phyloP scores from a whole-genome alignment of 2,329 filamentous ascomycete species.

The Colletotrichum chlorophyti region DNA sequence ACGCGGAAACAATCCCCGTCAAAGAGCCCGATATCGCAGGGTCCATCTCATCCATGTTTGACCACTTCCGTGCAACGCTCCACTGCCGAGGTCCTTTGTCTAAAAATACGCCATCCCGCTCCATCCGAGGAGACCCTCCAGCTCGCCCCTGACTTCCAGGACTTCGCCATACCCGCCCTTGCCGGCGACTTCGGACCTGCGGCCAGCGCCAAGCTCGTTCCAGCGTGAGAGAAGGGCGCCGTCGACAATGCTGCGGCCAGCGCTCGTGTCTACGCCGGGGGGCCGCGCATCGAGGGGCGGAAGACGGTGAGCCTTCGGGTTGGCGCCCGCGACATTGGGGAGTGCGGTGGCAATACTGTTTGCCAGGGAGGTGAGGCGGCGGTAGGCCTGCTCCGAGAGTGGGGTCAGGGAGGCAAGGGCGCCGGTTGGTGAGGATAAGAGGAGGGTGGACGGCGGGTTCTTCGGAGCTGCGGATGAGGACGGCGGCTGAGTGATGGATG shows the following conservation, averaged over 20 bases:
- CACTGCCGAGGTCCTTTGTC: not conserved
- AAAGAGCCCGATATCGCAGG: too few relatives aligned
- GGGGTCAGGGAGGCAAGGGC: conserved; percentile 79
- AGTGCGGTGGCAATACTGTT: conserved; percentile 80
- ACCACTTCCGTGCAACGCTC: not conserved
- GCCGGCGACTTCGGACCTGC: conserved; percentile 74
- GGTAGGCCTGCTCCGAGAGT: conserved; percentile 80
- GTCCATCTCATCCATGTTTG: not conserved
- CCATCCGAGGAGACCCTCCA: conserved; percentile 69
- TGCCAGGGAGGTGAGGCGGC: conserved; percentile 81
- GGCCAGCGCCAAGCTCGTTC: conserved; percentile 75
- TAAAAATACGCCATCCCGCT: conserved; percentile 66
- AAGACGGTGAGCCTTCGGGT: conserved; percentile 79
- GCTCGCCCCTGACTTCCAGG: conserved; percentile 73
- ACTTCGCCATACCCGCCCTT: conserved; percentile 72
- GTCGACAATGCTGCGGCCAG: conserved; percentile 75
- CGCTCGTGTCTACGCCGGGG: conserved; percentile 63
- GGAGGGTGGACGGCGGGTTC: conserved; percentile 53
- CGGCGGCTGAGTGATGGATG: conserved; percentile 41
- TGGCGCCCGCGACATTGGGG: conserved; percentile 79
- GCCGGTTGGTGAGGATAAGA: conserved; percentile 79
- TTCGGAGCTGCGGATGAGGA: conserved; percentile 35
- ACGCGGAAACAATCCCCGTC: too few relatives aligned
- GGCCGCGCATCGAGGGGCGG: conserved; percentile 50
- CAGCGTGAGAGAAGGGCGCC: conserved; percentile 78